These are phyloP conservation scores for Akanthomyces uredinophilus DNA, from an alignment of 2,329 filamentous ascomycete genomes.

Conservation along the genomic window DNA sequence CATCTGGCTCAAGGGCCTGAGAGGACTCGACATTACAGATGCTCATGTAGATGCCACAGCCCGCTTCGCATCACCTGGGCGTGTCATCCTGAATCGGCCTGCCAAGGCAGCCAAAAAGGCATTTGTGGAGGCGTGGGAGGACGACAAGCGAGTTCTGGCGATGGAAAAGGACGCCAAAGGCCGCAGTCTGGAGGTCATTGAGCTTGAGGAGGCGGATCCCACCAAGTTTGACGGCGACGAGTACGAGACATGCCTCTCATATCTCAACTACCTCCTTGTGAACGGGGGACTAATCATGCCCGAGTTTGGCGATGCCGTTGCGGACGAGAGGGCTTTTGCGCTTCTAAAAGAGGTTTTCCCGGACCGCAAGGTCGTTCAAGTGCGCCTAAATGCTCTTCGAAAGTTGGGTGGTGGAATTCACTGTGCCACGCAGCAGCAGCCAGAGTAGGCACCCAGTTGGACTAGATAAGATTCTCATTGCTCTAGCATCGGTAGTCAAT, in stretches of 20 bases:
- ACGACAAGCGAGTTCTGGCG: constrained; percentile 2
- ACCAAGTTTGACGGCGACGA: constrained; percentile 8
- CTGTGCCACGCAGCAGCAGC: constrained; percentile 15
- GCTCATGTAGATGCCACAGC: constrained; percentile 13
- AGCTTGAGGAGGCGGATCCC: constrained; percentile 13
- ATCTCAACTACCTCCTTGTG: constrained; percentile 14
- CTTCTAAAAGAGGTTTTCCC: constrained; percentile 7
- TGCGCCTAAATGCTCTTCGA: constrained; percentile 2
- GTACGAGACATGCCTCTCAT: constrained; percentile 11
- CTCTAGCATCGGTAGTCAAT: no score
- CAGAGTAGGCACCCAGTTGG: not conserved
- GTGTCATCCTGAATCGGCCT: constrained; percentile 8
- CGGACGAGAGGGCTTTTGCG: constrained; percentile 5
- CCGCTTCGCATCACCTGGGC: constrained; percentile 10
- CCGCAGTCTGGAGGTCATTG: constrained; percentile 2
- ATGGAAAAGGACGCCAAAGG: constrained; percentile 10
- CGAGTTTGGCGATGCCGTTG: constrained; percentile 1
- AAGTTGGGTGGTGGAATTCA: constrained; percentile 14
- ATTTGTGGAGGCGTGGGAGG: constrained; percentile 1
- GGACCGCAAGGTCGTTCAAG: constrained; percentile 7
- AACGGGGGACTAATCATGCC: constrained; percentile 13
- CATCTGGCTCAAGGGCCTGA: constrained; percentile 14
- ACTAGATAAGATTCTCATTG: no score
- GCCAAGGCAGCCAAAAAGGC: not conserved
- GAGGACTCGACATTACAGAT: constrained; percentile 15